phyloP scores from a whole-genome alignment of 495 filamentous ascomycete genomes.

The Talaromyces thailandensis region DNA sequence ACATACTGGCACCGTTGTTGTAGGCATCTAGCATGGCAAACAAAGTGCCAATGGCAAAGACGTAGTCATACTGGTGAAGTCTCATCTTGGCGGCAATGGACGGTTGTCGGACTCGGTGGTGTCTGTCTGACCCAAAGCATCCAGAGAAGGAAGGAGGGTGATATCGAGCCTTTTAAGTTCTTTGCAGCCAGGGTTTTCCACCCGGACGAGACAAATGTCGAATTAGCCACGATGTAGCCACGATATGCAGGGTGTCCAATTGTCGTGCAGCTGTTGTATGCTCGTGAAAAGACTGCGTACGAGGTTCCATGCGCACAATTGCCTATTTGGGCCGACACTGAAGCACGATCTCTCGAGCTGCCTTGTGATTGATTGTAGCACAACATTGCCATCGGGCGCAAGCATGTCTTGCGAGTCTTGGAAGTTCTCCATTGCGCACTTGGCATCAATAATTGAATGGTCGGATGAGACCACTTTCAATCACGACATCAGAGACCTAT shows the following conservation, averaged over 20 bases:
- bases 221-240: neutral
- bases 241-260: neutral
- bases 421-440: neutral
- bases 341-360: neutral
- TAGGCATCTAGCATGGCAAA: conserved; percentile 68
- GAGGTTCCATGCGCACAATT: neutral
- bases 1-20: conserved; percentile 56
- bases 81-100: conserved; percentile 31
- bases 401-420: neutral
- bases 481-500: neutral
- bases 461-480: neutral
- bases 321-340: neutral
- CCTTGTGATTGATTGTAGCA: neutral
- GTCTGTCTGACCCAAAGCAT: neutral
- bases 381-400: neutral
- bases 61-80: conserved; percentile 54
- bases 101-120: neutral
- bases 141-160: neutral
- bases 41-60: conserved; percentile 68
- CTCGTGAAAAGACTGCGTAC: neutral
- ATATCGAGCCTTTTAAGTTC: neutral
- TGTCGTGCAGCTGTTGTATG: neutral
- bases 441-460: neutral
- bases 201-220: neutral
- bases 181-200: neutral